These are phyloP conservation scores for Rhododendron vialii DNA, from an alignment of 148 eudicot genomes.

Conservation along the genomic window DNA sequence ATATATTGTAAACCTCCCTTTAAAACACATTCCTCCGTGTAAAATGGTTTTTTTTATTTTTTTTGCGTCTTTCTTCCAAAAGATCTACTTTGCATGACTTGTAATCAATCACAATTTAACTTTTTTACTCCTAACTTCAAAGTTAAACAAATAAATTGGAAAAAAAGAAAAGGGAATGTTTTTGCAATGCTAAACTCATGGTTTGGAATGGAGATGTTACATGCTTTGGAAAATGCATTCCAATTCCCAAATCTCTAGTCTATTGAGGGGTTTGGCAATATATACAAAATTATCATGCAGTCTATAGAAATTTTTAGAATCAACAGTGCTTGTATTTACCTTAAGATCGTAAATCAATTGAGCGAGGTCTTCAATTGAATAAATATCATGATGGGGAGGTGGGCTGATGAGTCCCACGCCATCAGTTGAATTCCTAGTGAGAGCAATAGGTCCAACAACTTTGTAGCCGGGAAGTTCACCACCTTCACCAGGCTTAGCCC, in stretches of 20 bases:
- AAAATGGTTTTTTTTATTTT: not conserved
- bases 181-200: not conserved
- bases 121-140: not conserved
- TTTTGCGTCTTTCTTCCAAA: not conserved
- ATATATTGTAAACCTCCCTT: not conserved
- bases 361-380: slow-evolving; percentile 97
- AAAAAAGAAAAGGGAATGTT: not conserved
- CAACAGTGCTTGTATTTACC: slow-evolving; percentile 32
- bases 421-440: slow-evolving; percentile 91
- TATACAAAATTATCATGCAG: slow-evolving; percentile 1
- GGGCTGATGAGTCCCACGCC: slow-evolving; percentile 99
- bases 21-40: not conserved
- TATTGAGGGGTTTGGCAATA: not conserved
- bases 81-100: not conserved
- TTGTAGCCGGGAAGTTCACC: slow-evolving; percentile 99
- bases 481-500: slow-evolving; percentile 99
- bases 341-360: slow-evolving; percentile 94
- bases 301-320: not conserved
- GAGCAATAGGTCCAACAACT: slow-evolving; percentile 91
- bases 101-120: not conserved
- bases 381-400: slow-evolving; percentile 99
- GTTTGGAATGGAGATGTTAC: not conserved
- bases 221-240: not conserved
- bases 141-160: not conserved
- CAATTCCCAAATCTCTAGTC: not conserved